Evolutionary conservation across 2,329 filamentous ascomycete species (phyloP).

Genomic region (Diaporthe vexans): DNA sequence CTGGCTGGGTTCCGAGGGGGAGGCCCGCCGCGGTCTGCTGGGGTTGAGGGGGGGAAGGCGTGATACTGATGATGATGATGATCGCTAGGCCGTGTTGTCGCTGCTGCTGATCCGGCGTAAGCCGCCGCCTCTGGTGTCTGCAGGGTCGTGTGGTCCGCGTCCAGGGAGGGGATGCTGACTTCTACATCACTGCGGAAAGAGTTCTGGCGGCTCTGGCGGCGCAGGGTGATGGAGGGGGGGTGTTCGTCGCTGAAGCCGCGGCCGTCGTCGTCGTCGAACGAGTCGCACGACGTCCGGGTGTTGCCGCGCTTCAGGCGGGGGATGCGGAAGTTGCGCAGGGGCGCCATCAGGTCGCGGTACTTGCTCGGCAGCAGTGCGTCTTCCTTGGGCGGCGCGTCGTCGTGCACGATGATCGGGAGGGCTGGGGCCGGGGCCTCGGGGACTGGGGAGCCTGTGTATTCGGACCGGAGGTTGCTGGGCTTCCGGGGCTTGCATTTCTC

Average conservation of each 20-base stretch:
- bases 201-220: constrained; percentile 43
- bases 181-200: constrained; percentile 50
- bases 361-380: constrained; percentile 8
- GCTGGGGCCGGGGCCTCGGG: constrained; percentile 32
- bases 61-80: not conserved
- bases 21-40: constrained; percentile 21
- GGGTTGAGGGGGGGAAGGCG: constrained; percentile 1
- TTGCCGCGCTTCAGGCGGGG: constrained; percentile 40
- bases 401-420: constrained; percentile 28
- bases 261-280: constrained; percentile 45
- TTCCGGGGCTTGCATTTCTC: constrained; percentile 37
- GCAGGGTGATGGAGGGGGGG: constrained; percentile 40
- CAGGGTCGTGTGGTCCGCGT: constrained; percentile 44
- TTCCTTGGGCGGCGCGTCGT: not conserved
- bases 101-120: constrained; percentile 38
- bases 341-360: constrained; percentile 36
- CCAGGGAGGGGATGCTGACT: constrained; percentile 47
- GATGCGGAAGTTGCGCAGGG: constrained; percentile 39
- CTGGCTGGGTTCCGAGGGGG: constrained; percentile 36
- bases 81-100: not conserved
- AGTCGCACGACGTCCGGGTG: constrained; percentile 46
- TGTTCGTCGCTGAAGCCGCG: constrained; percentile 40
- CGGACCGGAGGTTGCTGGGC: constrained; percentile 38
- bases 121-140: constrained; percentile 46
- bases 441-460: constrained; percentile 29